Base-by-base conservation (phyloP, 352 stramenopile genomes). In the Pythium myriotylum region DNA sequence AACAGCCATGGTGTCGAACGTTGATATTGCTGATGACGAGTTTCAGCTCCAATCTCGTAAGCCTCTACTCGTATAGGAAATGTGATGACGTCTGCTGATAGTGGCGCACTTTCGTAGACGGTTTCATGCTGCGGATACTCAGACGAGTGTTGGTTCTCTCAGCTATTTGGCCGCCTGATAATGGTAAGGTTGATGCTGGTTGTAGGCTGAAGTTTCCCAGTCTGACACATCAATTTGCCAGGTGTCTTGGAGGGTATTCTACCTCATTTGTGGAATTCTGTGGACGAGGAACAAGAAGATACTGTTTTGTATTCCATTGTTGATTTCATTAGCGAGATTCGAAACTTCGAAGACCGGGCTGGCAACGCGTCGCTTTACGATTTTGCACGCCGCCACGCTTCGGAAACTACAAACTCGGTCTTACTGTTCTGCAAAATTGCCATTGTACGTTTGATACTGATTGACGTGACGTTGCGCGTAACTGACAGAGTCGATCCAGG, bases 391-490 rank as follows among this genome's bases (percentile, higher is more conserved):
- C 32, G 54, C 22, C 61, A 68, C 41, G 61, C 61, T 3, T 39
- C 7, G 2, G 27, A 55, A n/a, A 63, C 61, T n/a, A 68, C 61
- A n/a, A 59, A 57, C 40, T 49, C 54, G 3, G 53, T 70, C 2
- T 48, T 37, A 2, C 37, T 70, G 2, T 65, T 70, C 14, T 65
- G 63, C 56, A 65, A 70, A 32, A 65, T 65, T 22, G 35, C 49
- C 20, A 16, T 68, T 35, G 62, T 64, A 55, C 19, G 29, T 67
- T 13, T 4, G 19, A 2, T 2, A 10, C 5, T 59, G 37, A 17
- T 52, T 12, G n/a, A 27, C 50, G 57, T 55, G 3, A 23, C 23
- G 3, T 26, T 19, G 5, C 42, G 3, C 22, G 5, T n/a, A 43
- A 43, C 41, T 26, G 16, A 22, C 41, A 26, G 5, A 3, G 4